Evolutionary conservation across 208 protist genomes (phyloP), one percentile per base, ranked within the genome.

Genomic region (Crithidia expoeki): DNA sequence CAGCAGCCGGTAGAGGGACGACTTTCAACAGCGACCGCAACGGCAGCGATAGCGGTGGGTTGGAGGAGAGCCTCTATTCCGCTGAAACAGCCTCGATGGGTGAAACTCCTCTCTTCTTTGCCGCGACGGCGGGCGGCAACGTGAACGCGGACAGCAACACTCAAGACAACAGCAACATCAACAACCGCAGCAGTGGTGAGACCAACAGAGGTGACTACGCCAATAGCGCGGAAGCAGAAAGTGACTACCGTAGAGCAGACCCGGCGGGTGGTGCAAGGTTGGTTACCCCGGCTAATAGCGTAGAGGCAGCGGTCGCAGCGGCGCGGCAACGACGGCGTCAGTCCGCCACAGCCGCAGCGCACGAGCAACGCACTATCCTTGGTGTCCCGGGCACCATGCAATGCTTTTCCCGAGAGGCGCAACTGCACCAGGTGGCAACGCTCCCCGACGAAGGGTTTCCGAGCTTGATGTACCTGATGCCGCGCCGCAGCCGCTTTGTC

Each of bases 401-500:
- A 27, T 50, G 65, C 49, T 72, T 77, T 33, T 77, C 72, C 16
- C 72, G 58, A 10, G 65, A 63, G 17, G 63, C 63, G 34, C 64
- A 77, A 56, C 70, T 74, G 21, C 79, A 75, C n/a, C 72, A 80
- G 52, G 57, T 82, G 25, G 82, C 82, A 4, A 72, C 72, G 6
- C 57, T 76, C 0, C 82, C 82, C 2, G 75, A 71, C 23, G 82
- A 88, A n/a, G 82, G 82, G 44, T 81, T 88, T 56, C 78, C 79
- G 4, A 76, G 62, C 23, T 50, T 88, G 17, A 68, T 84, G 27
- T 84, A 83, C 69, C 61, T 88, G 0, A 55, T 88, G 52, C 78
- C 78, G 2, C 78, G 71, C 21, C 65, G 73, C 46, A 72, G 60
- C 60, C 72, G 64, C 64, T 77, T 70, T 42, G n/a, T 56, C 3